A percentile compares a stretch with the other conserved stretches of the same genome.
Conservation (phyloP, 2,329 filamentous ascomycete genomes). For the Periconia macrospinosa region DNA sequence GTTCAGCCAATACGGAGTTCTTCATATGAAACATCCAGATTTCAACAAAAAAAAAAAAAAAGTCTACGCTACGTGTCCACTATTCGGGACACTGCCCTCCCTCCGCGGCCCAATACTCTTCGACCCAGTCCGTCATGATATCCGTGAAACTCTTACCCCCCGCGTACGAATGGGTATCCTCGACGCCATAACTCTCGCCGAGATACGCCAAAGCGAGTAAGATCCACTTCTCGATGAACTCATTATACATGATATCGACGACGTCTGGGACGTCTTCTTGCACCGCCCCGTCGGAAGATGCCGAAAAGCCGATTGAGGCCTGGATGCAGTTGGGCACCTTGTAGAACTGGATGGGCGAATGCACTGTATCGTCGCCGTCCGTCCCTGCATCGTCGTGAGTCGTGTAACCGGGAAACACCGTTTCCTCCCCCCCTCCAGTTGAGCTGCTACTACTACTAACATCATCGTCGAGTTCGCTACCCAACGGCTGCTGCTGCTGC, state of each 20-base stretch:
- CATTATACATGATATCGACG: slow-evolving; percentile 88
- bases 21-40: not conserved
- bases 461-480: no score
- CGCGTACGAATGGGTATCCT: slow-evolving; percentile 57
- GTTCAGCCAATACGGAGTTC: no score
- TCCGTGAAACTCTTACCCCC: slow-evolving; percentile 58
- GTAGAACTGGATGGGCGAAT: slow-evolving; percentile 74
- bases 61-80: no score
- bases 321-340: slow-evolving; percentile 82
- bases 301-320: slow-evolving; percentile 61
- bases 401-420: slow-evolving; percentile 74
- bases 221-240: slow-evolving; percentile 86
- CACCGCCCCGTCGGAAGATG: slow-evolving; percentile 8
- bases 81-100: not conserved
- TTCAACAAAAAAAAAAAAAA: not conserved
- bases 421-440: no score
- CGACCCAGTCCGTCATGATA: slow-evolving; percentile 63
- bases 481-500: slow-evolving; percentile 3
- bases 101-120: slow-evolving; percentile 52
- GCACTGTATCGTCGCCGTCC: slow-evolving; percentile 90
- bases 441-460: no score
- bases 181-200: slow-evolving; percentile 52
- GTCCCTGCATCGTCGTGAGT: slow-evolving; percentile 80
- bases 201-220: slow-evolving; percentile 70
- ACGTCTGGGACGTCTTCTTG: slow-evolving; percentile 58